Evolutionary conservation across 1,284 basidiomycete species (phyloP).

Genomic region (Ceratobasidium sp.): DNA sequence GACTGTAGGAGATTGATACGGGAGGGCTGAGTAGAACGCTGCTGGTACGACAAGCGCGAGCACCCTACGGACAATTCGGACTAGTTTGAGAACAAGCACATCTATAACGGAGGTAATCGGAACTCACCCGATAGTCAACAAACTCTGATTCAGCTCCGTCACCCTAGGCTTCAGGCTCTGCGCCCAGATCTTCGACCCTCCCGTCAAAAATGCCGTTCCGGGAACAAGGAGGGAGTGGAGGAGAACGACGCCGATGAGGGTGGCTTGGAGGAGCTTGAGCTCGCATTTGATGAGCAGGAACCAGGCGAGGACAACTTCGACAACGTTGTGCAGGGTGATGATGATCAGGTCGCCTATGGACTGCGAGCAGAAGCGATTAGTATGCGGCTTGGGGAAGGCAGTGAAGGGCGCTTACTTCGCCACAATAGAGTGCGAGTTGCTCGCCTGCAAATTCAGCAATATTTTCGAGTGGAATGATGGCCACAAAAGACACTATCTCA

Average conservation of each 20-base stretch:
- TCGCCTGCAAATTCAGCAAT: constrained; percentile 40
- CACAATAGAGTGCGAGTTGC: constrained; percentile 42
- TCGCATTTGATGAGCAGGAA: constrained; percentile 42
- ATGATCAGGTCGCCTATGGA: constrained; percentile 43
- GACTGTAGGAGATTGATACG: neutral
- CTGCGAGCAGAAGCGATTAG: neutral
- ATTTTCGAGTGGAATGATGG: constrained; percentile 41
- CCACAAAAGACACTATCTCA: constrained; percentile 35
- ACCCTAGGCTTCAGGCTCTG: constrained; percentile 37
- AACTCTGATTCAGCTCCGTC: constrained; percentile 32
- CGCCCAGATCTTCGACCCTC: constrained; percentile 41
- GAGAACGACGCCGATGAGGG: constrained; percentile 43
- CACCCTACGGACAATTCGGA: constrained; percentile 11
- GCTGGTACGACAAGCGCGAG: constrained; percentile 38
- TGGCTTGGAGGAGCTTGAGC: constrained; percentile 41
- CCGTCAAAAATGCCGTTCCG: constrained; percentile 42
- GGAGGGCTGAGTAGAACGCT: constrained; percentile 36
- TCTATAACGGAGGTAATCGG: neutral
- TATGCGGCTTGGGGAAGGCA: neutral
- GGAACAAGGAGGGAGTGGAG: constrained; percentile 42
- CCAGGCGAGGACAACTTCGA: constrained; percentile 27
- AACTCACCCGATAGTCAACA: constrained; percentile 37
- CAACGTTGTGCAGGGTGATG: constrained; percentile 41
- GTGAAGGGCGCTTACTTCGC: constrained; percentile 19
- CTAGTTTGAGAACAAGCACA: neutral